phyloP scores from a whole-genome alignment of 768 basidiomycete genomes.

The Tulasnella sp. region DNA sequence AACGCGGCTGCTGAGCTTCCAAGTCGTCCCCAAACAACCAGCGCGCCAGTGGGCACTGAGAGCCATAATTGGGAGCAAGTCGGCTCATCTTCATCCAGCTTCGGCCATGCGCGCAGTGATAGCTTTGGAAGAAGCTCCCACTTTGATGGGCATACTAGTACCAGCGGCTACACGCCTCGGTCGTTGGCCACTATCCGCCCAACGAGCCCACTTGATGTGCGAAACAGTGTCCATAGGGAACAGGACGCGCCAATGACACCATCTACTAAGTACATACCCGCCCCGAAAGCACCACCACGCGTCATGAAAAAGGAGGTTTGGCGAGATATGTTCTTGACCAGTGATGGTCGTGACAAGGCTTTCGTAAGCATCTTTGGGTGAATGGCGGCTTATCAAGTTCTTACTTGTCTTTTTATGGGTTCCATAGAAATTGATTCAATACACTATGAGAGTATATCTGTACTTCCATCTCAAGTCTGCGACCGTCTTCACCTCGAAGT shows the following conservation, averaged over 20 bases:
- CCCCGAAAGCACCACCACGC: neutral
- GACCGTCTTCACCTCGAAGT: constrained; percentile 22
- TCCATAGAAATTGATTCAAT: constrained; percentile 81
- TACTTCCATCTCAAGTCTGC: constrained; percentile 41
- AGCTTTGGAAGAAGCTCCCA: neutral
- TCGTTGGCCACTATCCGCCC: neutral
- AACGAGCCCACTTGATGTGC: neutral
- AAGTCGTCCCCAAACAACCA: neutral
- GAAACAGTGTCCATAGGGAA: neutral
- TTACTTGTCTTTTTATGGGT: no score
- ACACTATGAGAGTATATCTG: constrained; percentile 64
- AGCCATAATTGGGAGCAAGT: neutral
- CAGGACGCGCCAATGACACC: neutral
- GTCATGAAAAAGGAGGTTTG: constrained; percentile 60
- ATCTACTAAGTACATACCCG: neutral
- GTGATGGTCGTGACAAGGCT: constrained; percentile 72
- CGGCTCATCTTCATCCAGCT: neutral
- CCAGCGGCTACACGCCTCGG: neutral
- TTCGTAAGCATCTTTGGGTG: constrained; percentile 63
- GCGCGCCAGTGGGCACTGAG: neutral
- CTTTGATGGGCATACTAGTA: neutral
- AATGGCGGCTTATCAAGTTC: no score
- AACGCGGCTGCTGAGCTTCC: constrained; percentile 7
- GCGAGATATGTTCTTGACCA: constrained; percentile 69
- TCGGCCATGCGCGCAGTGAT: neutral